These are phyloP conservation scores for Vitis hybrid DNA, from an alignment of 177 flowering plant species.

Conservation along the genomic window DNA sequence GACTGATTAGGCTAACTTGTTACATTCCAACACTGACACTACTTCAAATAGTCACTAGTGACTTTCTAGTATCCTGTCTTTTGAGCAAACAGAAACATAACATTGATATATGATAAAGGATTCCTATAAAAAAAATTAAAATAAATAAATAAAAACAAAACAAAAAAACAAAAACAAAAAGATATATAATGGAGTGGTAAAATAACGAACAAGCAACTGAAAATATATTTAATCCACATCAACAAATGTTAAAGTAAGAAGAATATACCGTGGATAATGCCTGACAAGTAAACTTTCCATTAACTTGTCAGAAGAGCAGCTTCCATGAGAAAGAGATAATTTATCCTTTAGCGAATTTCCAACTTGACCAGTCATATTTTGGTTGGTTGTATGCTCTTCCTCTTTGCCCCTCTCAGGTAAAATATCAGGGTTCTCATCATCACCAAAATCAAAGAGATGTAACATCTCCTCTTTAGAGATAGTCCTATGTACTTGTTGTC, in stretches of 20 bases:
- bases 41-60: no score
- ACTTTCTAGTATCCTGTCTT: no score
- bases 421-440: conserved; percentile 65
- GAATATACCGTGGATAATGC: conserved; percentile 72
- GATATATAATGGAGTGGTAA: neutral
- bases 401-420: conserved; percentile 34
- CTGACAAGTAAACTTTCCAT: conserved; percentile 73
- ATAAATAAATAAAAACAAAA: neutral
- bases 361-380: conserved; percentile 16
- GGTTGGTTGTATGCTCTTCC: conserved; percentile 19
- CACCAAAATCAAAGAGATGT: conserved; percentile 95
- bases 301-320: conserved; percentile 76
- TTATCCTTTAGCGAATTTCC: conserved; percentile 40
- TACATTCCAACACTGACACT: no score
- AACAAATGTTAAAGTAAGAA: neutral
- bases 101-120: no score
- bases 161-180: neutral
- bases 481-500: conserved; percentile 89
- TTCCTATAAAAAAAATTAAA: no score
- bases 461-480: conserved; percentile 96
- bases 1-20: no score
- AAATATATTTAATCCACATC: neutral
- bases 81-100: no score
- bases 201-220: no score
- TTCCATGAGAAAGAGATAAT: conserved; percentile 40